Evolutionary conservation across 2,329 filamentous ascomycete genomes (phyloP), one percentile per base, ranked within the genome.

Genomic region (Parasarocladium wereldwijsianum): DNA sequence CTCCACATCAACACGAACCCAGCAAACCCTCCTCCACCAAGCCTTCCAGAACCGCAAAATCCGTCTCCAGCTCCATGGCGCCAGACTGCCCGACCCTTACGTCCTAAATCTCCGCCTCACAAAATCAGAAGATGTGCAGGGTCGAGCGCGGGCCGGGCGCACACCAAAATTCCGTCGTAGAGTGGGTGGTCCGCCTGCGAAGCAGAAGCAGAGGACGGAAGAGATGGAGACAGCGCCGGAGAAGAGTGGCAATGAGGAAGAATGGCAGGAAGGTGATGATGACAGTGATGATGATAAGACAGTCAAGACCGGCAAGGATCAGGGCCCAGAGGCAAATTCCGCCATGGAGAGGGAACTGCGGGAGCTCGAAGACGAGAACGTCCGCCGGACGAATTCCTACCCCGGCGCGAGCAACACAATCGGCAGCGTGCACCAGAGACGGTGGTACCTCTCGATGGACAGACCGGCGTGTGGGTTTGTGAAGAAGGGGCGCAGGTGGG

Each of bases 391-490:
- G 5, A 82, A 82, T 40, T 72, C 76, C 4, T 82, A 82, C 41
- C 52, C 65, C 0, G 76, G 76, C 5, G 71, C 77, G 0, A 57
- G 42, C 2, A 82, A 82, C 41, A 66, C 60, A 3, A 73, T 82
- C 23, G 70, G 66, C 5, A 79, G 74, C 21, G 55, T 81, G 4
- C 66, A 81, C 40, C 75, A 81, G 45, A 62, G 76, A 5, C 58
- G 60, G 24, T 82, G 75, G 77, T 78, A 69, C 35, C 41, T 80
- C 12, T 66, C 66, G 8, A 54, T 82, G 2, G 76, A 82, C 41
- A 58, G 70, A 9, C 45, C 43, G 16, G 64, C 58, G 4, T 71
- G 65, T 29, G 75, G 75, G 4, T 77, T 81, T 32, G 46, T 48
- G 11, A 52, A 50, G 41, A 45, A 43, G 14, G 43, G 43, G 29